Base-by-base conservation (phyloP, 176 grass and related monocot species). In the barley (Hordeum vulgare) region DNA sequence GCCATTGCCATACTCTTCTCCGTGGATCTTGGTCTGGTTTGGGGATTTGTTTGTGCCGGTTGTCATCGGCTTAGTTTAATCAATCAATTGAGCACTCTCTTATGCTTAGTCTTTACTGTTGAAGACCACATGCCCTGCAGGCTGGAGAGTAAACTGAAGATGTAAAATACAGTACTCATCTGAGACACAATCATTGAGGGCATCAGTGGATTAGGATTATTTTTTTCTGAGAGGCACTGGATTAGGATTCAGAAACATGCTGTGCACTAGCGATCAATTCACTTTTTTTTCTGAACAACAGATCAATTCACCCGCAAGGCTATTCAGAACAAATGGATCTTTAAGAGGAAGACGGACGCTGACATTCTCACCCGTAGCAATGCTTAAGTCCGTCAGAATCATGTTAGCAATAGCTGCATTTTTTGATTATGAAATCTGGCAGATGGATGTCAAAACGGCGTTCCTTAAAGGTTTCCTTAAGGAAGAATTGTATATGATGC, bases 41-140 rank as follows among this genome's bases (percentile, higher is more conserved):
- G 57, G 59, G 47, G 79, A 74, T 72, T 78, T 74, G n/a, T 72
- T 78, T 74, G n/a, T 83, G 27, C 65, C 34, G 10, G 56, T 74
- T 59, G n/a, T 53, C 26, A 18, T 65, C 28, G 11, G 26, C 27
- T 35, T 37, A 17, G 47, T 21, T 17, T 27, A 4, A 37, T 76
- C 2, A 3, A 33, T 24, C 35, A 40, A 21, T 1, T 56, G 7
- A 56, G 53, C 53, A 20, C 53, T 21, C 53, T 8, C 53, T 56
- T 21, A 20, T n/a, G n/a, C n/a, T n/a, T 56, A 20, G 18, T 21
- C 21, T 56, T 56, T 51, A 51, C 47, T 51, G 45, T 18, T 7
- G 21, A 59, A 59, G 9, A 23, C 23, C 9, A 40, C 71, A 76
- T 66, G 71, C 20, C 9, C 3, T 12, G n/a, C n/a, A n/a, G n/a